phyloP scores from a whole-genome alignment of 495 filamentous ascomycete genomes.

The Penicillium canariense region DNA sequence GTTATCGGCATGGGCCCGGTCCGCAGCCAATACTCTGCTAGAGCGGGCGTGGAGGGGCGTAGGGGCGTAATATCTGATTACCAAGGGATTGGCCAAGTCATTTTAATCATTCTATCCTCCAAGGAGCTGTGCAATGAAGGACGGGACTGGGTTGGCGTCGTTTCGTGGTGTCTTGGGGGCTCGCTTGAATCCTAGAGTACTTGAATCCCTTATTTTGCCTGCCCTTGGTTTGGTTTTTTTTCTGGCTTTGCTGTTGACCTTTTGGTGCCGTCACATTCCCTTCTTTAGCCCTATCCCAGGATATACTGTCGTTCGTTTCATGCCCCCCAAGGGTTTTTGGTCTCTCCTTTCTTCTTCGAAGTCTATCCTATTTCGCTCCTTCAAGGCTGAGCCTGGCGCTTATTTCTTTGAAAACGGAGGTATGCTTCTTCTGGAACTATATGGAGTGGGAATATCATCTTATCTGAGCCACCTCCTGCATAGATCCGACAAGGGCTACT shows the following conservation, averaged over 20 bases:
- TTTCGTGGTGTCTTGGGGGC: neutral
- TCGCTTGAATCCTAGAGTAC: conserved; percentile 9
- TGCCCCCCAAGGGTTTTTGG: neutral
- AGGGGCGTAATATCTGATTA: conserved; percentile 7
- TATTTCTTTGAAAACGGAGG: conserved; percentile 1
- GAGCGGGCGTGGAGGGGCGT: neutral
- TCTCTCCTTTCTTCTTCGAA: conserved; percentile 6
- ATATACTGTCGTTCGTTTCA: conserved; percentile 12
- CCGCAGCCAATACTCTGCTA: neutral
- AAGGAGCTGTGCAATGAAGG: conserved; percentile 5
- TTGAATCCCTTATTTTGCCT: conserved; percentile 22
- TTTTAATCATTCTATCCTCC: conserved; percentile 1
- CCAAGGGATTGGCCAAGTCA: conserved; percentile 8
- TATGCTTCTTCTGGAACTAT: neutral
- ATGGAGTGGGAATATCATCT: neutral
- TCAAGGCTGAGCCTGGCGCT: neutral
- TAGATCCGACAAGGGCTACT: conserved; percentile 9
- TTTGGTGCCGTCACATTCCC: conserved; percentile 1
- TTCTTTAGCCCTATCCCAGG: conserved; percentile 21
- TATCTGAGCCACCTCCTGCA: neutral
- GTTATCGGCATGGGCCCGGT: neutral
- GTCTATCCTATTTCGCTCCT: conserved; percentile 1
- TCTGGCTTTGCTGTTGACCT: conserved; percentile 4
- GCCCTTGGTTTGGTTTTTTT: neutral
- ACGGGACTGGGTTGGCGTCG: neutral